Evolutionary conservation across 331 rosid genomes (phyloP).

Genomic region (Quercus tomentella): DNA sequence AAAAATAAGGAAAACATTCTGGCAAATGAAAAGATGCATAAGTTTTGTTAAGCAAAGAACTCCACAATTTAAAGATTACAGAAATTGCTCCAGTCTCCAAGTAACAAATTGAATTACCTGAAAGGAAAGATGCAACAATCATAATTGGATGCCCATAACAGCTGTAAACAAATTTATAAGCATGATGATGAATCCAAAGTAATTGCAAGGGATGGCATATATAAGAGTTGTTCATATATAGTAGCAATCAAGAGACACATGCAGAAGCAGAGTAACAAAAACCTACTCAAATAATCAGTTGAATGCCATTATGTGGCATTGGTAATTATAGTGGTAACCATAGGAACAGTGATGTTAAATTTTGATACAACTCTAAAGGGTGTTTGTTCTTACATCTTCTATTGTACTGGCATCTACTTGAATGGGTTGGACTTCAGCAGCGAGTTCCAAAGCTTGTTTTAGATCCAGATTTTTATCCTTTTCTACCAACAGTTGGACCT

Average conservation of each 20-base stretch:
- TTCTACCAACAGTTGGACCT: conserved; percentile 92
- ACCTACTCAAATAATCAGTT: not conserved
- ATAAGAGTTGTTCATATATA: not conserved
- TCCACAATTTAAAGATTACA: conserved; percentile 17
- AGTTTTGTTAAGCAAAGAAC: conserved; percentile 3
- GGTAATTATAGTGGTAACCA: not conserved
- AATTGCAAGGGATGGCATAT: not conserved
- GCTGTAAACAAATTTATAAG: not conserved
- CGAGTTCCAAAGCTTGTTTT: conserved; percentile 70
- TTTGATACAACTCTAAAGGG: not conserved
- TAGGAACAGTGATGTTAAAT: not conserved
- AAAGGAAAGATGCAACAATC: conserved; percentile 21
- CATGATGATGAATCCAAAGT: not conserved
- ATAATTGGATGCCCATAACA: conserved; percentile 13
- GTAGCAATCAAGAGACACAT: not conserved
- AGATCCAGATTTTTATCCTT: conserved; percentile 71
- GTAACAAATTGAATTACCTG: conserved; percentile 79
- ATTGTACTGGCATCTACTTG: conserved; percentile 50
- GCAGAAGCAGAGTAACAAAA: not conserved
- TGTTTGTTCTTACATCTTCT: conserved; percentile 52
- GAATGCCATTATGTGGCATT: not conserved
- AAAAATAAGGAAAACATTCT: not conserved
- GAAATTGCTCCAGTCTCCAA: conserved; percentile 89
- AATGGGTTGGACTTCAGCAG: conserved; percentile 68
- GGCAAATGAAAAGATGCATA: not conserved